Evolutionary conservation across 805 yeast genomes (phyloP), one percentile per base, ranked within the genome.

Genomic region (Zygosaccharomyces bisporus): DNA sequence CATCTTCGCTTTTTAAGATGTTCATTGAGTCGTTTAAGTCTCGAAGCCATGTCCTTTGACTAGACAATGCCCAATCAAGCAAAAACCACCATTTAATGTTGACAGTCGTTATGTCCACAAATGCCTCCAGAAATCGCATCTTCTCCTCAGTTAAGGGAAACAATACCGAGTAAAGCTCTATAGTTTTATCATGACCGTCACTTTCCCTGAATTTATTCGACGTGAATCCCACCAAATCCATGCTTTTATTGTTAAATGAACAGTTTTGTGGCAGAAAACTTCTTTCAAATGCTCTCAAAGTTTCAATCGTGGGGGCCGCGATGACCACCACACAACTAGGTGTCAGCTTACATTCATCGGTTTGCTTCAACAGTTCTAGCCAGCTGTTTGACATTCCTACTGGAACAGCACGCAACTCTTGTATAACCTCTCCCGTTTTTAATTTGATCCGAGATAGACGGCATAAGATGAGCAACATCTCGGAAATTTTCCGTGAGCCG

Each of bases 41-140:
- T n/a, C 45, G 34, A 6, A 57, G 35, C 64, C 64, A 59, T 12
- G 19, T 13, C 18, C 43, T 43, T n/a, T 57, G 60, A 31, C 46
- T 44, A 3, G 43, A 34, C 19, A 46, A 41, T 4, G 47, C 24
- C 64, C 64, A 59, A 44, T 59, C 62, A 14, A 59, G 41, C 7
- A 59, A 18, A 21, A 56, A 44, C 13, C 45, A 44, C 49, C 49
- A 49, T 20, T 38, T 39, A 9, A 47, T 35, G 9, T 32, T 33
- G 8, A 14, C 21, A 7, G 36, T 29, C n/a, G 33, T 24, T 16
- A 29, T 13, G 10, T 41, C 30, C 31, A 45, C 34, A 30, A 41
- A 33, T 34, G 49, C 39, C 25, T 37, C 21, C 14, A 45, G 21
- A 18, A 25, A 41, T 10, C 38, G 43, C 7, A 45, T 13, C 9